A percentile compares a stretch with the other conserved stretches of the same genome.
Conservation (phyloP, 495 filamentous ascomycete species). For the Hamigera avellanea region DNA sequence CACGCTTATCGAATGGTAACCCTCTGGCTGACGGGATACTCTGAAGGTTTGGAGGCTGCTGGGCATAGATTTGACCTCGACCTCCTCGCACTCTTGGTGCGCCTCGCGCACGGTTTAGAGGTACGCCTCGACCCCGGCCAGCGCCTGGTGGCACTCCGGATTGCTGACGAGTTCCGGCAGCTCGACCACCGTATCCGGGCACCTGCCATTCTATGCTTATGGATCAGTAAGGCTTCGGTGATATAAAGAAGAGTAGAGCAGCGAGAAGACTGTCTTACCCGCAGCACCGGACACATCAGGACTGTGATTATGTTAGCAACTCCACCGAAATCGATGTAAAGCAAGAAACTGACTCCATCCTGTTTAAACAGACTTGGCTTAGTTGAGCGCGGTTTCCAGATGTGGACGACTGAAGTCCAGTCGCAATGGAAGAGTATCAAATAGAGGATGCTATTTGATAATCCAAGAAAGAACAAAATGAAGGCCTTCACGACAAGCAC, state of each 20-base stretch:
- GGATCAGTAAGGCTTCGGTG: not conserved
- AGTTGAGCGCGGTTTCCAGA: too few species aligned
- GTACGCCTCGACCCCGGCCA: not conserved
- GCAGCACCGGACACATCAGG: slow-evolving; percentile 12
- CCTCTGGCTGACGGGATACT: not conserved
- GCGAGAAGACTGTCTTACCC: slow-evolving; percentile 5
- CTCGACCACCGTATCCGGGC: slow-evolving; percentile 6
- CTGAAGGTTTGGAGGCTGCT: not conserved
- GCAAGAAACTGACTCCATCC: slow-evolving; percentile 6
- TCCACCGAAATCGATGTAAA: not conserved
- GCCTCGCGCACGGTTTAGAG: not conserved
- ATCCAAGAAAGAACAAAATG: too few species aligned
- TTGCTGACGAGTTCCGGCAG: not conserved
- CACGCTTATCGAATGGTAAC: not conserved
- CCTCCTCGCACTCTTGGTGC: not conserved
- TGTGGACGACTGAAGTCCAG: too few species aligned
- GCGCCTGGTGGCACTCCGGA: not conserved
- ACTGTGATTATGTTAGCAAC: slow-evolving; percentile 7
- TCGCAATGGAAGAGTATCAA: too few species aligned
- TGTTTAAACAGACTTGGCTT: too few species aligned
- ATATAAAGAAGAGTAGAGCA: too few species aligned
- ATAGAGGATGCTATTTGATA: too few species aligned
- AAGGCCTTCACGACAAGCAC: too few species aligned
- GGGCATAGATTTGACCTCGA: not conserved
- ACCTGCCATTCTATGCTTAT: slow-evolving; percentile 12